Evolutionary conservation across 2,329 filamentous ascomycete species (phyloP), one percentile per base, ranked within the genome.

Genomic region (Cytospora leucostoma): DNA sequence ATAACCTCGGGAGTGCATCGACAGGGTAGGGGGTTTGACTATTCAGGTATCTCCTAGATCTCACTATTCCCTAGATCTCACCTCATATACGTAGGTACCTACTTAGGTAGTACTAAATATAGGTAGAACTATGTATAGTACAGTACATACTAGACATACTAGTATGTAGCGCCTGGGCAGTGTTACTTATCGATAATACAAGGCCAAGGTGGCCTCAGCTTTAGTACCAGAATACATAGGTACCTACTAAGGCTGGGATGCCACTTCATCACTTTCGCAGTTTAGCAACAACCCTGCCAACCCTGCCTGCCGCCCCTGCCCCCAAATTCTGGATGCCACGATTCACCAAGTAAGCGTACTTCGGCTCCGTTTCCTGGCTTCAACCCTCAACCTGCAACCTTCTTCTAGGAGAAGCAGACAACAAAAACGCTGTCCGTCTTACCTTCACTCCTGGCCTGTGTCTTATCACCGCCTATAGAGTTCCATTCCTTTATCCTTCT

Each of bases 401-500:
- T 37, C 35, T 37, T 13, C 12, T 37, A 8, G 35, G 12, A 8
- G 12, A 37, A 37, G 40, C 15, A n/a, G 40, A 44, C 40, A 15
- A 44, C 40, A 19, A 17, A 8, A 17, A 8, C 40, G 7, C 59
- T 35, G 13, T 8, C 37, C 32, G 37, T 61, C 38, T n/a, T 55
- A 19, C 38, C 54, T 55, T 50, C 40, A 40, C 19, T 33, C 8
- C 2, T 15, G 59, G 33, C 52, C 35, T 33, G 15, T 40, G 19
- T 58, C 17, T 56, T 34, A 44, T 62, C 38, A 21, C 44, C 12
- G 44, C 33, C n/a, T 37, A 19, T 35, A 51, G 33, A 34, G 37
- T 27, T 33, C 40, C 60, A 33, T 61, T 61, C 59, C 32, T 61
- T 61, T 55, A 52, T 66, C 68, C 62, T 69, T 66, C 67, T 68